phyloP scores from a whole-genome alignment of 176 grass and related monocot genomes.

The Musa itinerans region DNA sequence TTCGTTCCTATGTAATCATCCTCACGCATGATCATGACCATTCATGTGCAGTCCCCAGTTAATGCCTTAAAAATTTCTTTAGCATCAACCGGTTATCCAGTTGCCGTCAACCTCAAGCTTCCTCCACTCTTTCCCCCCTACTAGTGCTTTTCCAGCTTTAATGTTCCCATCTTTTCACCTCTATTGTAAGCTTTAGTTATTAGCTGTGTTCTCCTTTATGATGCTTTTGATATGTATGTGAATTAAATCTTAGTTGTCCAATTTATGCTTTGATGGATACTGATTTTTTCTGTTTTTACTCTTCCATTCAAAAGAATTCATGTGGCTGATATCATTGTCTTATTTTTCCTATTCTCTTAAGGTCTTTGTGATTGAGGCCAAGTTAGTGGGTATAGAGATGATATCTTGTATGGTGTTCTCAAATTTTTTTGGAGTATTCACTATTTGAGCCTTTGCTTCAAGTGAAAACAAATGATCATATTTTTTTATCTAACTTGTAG shows the following conservation, averaged over 20 bases:
- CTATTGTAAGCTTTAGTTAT: background rate
- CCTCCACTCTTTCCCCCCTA: background rate
- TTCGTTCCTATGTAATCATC: too few relatives aligned
- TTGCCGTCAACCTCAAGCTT: background rate
- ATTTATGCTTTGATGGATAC: background rate
- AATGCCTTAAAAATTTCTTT: background rate
- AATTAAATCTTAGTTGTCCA: background rate
- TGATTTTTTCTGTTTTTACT: background rate
- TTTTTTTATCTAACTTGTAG: too few relatives aligned
- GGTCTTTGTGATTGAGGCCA: too few relatives aligned
- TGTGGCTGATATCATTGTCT: too few relatives aligned
- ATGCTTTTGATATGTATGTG: background rate
- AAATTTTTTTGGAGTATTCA: too few relatives aligned
- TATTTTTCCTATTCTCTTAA: too few relatives aligned
- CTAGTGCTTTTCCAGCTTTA: too few relatives aligned
- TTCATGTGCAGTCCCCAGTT: too few relatives aligned
- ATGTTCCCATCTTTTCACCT: background rate
- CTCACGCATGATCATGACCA: too few relatives aligned
- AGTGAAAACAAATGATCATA: background rate
- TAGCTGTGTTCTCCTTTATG: background rate
- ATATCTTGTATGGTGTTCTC: too few relatives aligned
- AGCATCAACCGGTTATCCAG: background rate
- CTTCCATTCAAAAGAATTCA: too few relatives aligned
- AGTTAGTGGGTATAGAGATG: too few relatives aligned
- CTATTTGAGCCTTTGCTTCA: background rate